Evolutionary conservation across 2,329 filamentous ascomycete species (phyloP).

Genomic region (Zasmidium citrigriseum): DNA sequence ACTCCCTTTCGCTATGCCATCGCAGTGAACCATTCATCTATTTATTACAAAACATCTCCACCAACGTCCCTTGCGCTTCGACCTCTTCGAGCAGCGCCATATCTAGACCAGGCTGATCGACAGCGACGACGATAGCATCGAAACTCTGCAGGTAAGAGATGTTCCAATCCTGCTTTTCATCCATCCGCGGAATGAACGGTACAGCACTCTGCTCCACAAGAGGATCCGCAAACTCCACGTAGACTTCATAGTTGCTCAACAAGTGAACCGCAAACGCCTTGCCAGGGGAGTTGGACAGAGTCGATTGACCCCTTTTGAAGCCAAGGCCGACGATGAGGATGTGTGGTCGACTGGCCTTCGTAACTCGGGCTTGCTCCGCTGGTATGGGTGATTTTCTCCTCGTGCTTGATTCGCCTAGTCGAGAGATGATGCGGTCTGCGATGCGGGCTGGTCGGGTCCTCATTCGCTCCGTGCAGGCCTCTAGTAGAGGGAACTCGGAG

Average conservation of each 20-base stretch:
- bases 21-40: too few species aligned
- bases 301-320: constrained; percentile 8
- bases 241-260: neutral
- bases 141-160: neutral
- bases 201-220: too few species aligned
- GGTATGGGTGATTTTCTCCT: too few species aligned
- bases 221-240: constrained; percentile 10
- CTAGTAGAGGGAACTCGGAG: constrained; percentile 47
- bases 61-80: neutral
- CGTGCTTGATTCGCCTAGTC: neutral
- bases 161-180: neutral
- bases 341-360: neutral
- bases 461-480: constrained; percentile 49
- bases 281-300: constrained; percentile 2
- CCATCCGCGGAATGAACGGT: neutral
- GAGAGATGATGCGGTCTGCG: constrained; percentile 40
- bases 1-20: too few species aligned
- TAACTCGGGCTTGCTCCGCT: too few species aligned
- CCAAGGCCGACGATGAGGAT: constrained; percentile 9
- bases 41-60: constrained; percentile 7
- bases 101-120: constrained; percentile 7
- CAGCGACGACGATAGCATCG: constrained; percentile 6
- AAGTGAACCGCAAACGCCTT: constrained; percentile 6
- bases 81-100: neutral
- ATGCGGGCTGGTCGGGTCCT: constrained; percentile 44